Evolutionary conservation across 768 basidiomycete species (phyloP).

Genomic region (Mycena albidolilacea): DNA sequence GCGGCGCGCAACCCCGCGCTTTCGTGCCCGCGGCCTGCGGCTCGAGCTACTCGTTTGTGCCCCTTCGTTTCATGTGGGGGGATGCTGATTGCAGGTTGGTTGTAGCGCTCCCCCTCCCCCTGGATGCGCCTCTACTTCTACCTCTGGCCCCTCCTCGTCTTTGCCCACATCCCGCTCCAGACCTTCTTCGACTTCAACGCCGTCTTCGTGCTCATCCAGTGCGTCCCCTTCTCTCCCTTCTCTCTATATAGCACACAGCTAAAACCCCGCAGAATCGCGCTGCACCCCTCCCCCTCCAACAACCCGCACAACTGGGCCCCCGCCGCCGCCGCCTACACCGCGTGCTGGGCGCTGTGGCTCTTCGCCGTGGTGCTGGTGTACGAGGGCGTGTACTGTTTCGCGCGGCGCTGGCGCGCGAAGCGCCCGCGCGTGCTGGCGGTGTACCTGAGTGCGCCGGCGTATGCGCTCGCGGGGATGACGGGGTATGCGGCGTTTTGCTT

Average conservation of each 20-base stretch:
- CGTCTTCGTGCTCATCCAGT: slow-evolving; percentile 88
- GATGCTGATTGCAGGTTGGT: background rate
- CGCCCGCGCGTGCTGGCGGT: slow-evolving; percentile 88
- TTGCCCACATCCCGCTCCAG: slow-evolving; percentile 82
- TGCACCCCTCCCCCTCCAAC: slow-evolving; percentile 78
- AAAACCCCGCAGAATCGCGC: slow-evolving; percentile 71
- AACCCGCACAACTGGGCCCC: slow-evolving; percentile 67
- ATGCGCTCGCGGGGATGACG: slow-evolving; percentile 70
- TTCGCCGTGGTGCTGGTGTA: slow-evolving; percentile 82
- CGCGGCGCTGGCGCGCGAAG: slow-evolving; percentile 83
- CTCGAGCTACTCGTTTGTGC: slow-evolving; percentile 65
- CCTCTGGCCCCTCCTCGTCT: slow-evolving; percentile 77
- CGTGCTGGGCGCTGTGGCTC: slow-evolving; percentile 85
- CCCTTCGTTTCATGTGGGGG: background rate
- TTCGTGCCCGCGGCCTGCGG: slow-evolving; percentile 76
- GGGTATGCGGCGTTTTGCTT: slow-evolving; percentile 1
- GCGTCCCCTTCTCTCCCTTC: slow-evolving; percentile 55
- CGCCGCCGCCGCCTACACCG: slow-evolving; percentile 85
- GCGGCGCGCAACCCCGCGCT: slow-evolving; percentile 69
- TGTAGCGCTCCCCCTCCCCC: slow-evolving; percentile 46
- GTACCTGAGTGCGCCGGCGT: slow-evolving; percentile 85
- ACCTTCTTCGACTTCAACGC: slow-evolving; percentile 93
- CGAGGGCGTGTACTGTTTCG: slow-evolving; percentile 82
- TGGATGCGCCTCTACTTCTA: slow-evolving; percentile 75
- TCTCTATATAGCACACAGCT: background rate